A percentile compares a stretch with the other conserved stretches of the same genome.
Evolutionary conservation across 2,329 filamentous ascomycete genomes (phyloP).

Genomic region (Sporothrix globosa): DNA sequence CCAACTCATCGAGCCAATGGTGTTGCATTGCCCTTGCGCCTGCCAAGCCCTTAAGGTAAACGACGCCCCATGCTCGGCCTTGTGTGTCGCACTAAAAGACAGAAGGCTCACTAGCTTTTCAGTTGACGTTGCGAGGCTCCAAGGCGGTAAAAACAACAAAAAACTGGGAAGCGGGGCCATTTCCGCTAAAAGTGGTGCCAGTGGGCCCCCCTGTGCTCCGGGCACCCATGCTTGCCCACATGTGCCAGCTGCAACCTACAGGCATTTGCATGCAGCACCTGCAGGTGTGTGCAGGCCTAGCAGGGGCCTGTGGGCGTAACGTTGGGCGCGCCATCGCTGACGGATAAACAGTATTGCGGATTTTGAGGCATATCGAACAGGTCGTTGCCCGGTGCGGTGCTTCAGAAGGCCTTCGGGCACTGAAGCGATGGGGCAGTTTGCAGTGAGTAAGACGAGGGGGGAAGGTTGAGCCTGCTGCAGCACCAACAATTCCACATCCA

Average conservation of each 20-base stretch:
- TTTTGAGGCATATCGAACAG: too few species aligned
- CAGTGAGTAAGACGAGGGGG: background rate
- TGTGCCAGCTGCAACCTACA: too few species aligned
- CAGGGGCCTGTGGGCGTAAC: background rate
- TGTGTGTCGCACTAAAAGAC: constrained; percentile 1
- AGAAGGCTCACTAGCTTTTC: background rate
- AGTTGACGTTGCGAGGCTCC: background rate
- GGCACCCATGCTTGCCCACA: too few species aligned
- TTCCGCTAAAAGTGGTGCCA: background rate
- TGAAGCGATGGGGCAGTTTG: constrained; percentile 4
- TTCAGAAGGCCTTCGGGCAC: background rate
- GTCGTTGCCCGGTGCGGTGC: background rate
- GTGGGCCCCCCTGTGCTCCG: background rate
- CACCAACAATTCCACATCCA: background rate
- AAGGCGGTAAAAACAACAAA: constrained; percentile 3
- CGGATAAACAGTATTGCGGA: too few species aligned
- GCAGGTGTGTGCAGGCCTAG: too few species aligned
- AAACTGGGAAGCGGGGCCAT: constrained; percentile 24
- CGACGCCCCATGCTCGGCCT: background rate
- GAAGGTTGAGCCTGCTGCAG: background rate
- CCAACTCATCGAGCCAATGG: background rate
- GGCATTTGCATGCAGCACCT: too few species aligned
- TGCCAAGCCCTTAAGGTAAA: constrained; percentile 18
- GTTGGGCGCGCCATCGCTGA: too few species aligned
- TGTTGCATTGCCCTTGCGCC: background rate